Evolutionary conservation across 345 rosid genomes (phyloP).

Genomic region (Viola odorata): DNA sequence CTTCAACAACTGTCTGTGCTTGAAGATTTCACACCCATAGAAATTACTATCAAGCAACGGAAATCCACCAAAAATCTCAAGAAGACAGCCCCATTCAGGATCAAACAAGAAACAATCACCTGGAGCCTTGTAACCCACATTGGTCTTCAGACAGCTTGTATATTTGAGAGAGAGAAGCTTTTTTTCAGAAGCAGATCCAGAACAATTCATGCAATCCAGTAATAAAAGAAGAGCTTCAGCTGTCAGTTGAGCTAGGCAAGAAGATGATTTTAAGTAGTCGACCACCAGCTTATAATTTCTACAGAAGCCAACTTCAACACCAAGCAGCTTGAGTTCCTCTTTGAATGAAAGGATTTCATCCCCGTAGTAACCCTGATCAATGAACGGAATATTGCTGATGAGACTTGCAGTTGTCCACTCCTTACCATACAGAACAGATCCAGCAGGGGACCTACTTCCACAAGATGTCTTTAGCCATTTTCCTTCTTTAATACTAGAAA

Average conservation of each 20-base stretch:
- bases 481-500: slow-evolving; percentile 28
- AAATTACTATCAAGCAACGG: slow-evolving; percentile 35
- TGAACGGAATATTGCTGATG: slow-evolving; percentile 52
- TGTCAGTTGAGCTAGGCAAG: slow-evolving; percentile 14
- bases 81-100: slow-evolving; percentile 51
- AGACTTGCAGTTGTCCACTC: slow-evolving; percentile 47
- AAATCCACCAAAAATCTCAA: slow-evolving; percentile 40
- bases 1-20: slow-evolving; percentile 36
- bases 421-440: slow-evolving; percentile 42
- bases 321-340: slow-evolving; percentile 52
- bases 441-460: slow-evolving; percentile 45
- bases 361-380: slow-evolving; percentile 42
- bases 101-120: slow-evolving; percentile 48
- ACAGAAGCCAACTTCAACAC: slow-evolving; percentile 37
- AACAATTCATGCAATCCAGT: slow-evolving; percentile 31
- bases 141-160: slow-evolving; percentile 45
- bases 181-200: slow-evolving; percentile 4
- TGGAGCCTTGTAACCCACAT: slow-evolving; percentile 39
- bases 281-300: slow-evolving; percentile 29
- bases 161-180: slow-evolving; percentile 21
- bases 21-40: slow-evolving; percentile 32
- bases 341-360: slow-evolving; percentile 27
- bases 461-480: slow-evolving; percentile 46
- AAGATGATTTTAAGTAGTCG: slow-evolving; percentile 33
- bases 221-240: slow-evolving; percentile 42